Base-by-base conservation (phyloP, 192 early-diverging fungal species). In the Backusella mclennaniae region DNA sequence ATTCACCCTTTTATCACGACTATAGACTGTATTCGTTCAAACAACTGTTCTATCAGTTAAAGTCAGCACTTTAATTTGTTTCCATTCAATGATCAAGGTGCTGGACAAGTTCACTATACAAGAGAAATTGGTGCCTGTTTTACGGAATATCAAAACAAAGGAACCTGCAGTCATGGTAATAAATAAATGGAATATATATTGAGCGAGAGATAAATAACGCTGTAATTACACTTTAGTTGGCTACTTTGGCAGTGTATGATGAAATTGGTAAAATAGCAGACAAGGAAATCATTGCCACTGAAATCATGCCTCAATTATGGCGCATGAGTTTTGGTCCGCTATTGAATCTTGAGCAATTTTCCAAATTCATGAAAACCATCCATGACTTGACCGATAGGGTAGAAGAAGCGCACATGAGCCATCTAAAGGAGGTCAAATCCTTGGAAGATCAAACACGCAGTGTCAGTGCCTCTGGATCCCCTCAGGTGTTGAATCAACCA, bases 301-400 rank as follows among this genome's bases (percentile, higher is more conserved):
- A 92, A 67, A 86, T 96, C 19, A 68, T 96, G 66, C 93, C 93
- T 4, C 91, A 92, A 44, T 79, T 96, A 36, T 96, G 95, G 95
- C 81, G 84, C 15, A 82, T 95, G 77, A 79, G 87, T 35, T 86
- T 95, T 46, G 94, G 94, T 6, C 90, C 87, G 0, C 78, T 90
- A 35, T 80, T 96, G n/a, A 90, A 88, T 29, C 71, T 90, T 6
- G 87, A 87, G 0, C 95, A 96, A 84, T 94, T 94, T 67, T 81
- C 90, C 52, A 79, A 82, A 52, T 92, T 92, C 36, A 89, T 89
- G 89, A 76, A 80, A 29, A 88, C 89, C 0, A 88, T 94, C 17
- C 77, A 80, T 19, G 86, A 85, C 6, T 66, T 94, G 29, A 82
- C 87, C 1, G 79, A 77, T 17, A 82, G 86, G 35, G 87, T 94